A percentile compares a stretch with the other conserved stretches of the same genome.
Conservation (phyloP, 2,329 filamentous ascomycete genomes). For the Cladosporium halotolerans region DNA sequence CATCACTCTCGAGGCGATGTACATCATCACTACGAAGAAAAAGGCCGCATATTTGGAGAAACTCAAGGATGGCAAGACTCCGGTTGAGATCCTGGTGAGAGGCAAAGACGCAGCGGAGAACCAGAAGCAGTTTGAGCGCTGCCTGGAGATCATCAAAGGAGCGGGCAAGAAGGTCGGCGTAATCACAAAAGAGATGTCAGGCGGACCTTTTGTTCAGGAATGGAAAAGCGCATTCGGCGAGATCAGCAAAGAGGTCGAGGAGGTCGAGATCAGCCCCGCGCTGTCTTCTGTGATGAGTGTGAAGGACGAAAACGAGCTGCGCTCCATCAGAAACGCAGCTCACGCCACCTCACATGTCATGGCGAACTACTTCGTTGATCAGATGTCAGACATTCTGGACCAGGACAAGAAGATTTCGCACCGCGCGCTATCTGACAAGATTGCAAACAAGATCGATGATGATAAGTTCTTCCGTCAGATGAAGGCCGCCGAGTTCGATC, state of each 20-base stretch:
- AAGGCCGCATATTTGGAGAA: conserved; percentile 95
- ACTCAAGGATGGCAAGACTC: conserved; percentile 85
- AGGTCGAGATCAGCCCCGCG: conserved; percentile 77
- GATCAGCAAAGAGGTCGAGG: conserved; percentile 76
- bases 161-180: conserved; percentile 89
- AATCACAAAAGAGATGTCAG: conserved; percentile 74
- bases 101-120: conserved; percentile 90
- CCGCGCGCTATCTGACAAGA: conserved; percentile 74
- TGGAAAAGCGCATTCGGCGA: conserved; percentile 82
- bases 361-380: conserved; percentile 94
- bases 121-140: conserved; percentile 79
- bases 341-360: conserved; percentile 91
- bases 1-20: conserved; percentile 79
- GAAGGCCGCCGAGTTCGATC: conserved; percentile 80
- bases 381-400: conserved; percentile 94
- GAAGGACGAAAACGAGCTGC: conserved; percentile 91
- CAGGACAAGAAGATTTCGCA: conserved; percentile 97
- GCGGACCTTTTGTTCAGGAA: conserved; percentile 87
- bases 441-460: conserved; percentile 88
- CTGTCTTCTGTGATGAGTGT: conserved; percentile 82
- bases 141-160: conserved; percentile 78
- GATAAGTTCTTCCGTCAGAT: conserved; percentile 84
- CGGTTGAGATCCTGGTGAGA: conserved; percentile 83
- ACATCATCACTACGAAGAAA: conserved; percentile 92
- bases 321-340: conserved; percentile 88